Percentiles rank a stretch among this genome's conserved stretches.
These are phyloP conservation scores for Boletus rufocinnamomeus DNA, from an alignment of 768 basidiomycete genomes.

Conservation along the genomic window DNA sequence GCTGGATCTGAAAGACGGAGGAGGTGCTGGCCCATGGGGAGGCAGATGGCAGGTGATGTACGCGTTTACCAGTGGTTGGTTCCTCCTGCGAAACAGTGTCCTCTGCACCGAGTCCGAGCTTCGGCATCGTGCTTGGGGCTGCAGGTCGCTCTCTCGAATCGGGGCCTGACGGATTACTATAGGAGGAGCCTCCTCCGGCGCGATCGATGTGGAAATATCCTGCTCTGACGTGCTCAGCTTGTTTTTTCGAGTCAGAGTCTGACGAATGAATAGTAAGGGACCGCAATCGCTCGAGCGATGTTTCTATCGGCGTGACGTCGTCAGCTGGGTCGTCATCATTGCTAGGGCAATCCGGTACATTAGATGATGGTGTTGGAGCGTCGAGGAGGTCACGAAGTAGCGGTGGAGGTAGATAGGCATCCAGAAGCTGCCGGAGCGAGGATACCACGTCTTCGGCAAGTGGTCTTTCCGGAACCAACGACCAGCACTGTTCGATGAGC, in stretches of 20 bases:
- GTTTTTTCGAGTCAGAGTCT: too few relatives aligned
- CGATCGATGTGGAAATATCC: too few relatives aligned
- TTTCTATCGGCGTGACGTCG: too few relatives aligned
- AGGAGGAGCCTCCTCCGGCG: too few relatives aligned
- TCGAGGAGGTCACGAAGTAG: not conserved
- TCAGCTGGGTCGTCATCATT: too few relatives aligned
- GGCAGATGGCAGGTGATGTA: slow-evolving; percentile 7
- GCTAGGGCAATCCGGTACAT: too few relatives aligned
- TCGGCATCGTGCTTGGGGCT: not conserved
- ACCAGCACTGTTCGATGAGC: slow-evolving; percentile 12
- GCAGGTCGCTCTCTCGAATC: too few relatives aligned
- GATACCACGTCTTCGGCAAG: not conserved
- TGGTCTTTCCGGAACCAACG: not conserved
- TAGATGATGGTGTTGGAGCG: not conserved
- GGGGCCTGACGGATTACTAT: too few relatives aligned
- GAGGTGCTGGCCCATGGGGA: slow-evolving; percentile 28
- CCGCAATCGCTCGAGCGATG: too few relatives aligned
- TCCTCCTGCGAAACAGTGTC: not conserved
- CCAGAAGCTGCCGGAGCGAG: not conserved
- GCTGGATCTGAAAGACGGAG: slow-evolving; percentile 32
- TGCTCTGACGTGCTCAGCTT: too few relatives aligned
- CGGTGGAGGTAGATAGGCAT: not conserved
- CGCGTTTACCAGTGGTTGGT: not conserved
- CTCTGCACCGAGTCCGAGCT: not conserved
- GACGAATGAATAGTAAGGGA: too few relatives aligned